Evolutionary conservation across 495 filamentous ascomycete species (phyloP).

Genomic region (Neurospora pannonica): DNA sequence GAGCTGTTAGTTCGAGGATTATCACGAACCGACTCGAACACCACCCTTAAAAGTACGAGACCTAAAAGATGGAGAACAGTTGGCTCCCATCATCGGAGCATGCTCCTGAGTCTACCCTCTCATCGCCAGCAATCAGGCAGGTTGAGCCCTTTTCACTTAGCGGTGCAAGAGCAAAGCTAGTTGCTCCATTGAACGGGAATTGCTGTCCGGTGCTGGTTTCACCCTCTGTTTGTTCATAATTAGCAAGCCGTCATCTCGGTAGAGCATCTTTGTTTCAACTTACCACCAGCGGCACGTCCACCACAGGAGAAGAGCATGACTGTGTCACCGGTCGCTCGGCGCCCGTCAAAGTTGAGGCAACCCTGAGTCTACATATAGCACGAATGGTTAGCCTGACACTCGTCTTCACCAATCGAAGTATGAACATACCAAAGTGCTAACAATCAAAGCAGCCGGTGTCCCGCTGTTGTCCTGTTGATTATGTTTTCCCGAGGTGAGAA

Average conservation of each 20-base stretch:
- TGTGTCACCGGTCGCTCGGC: constrained; percentile 34
- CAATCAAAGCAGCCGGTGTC: constrained; percentile 30
- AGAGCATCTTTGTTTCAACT: constrained; percentile 3
- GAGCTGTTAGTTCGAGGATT: background rate
- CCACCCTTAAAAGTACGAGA: background rate
- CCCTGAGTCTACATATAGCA: constrained; percentile 29
- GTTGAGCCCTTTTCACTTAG: constrained; percentile 26
- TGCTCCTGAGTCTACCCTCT: constrained; percentile 29
- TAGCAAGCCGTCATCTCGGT: constrained; percentile 4
- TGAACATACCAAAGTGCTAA: constrained; percentile 34
- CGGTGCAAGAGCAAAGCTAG: constrained; percentile 33
- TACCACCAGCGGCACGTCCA: constrained; percentile 41
- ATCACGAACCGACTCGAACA: background rate
- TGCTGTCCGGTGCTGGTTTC: constrained; percentile 33
- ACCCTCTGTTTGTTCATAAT: constrained; percentile 17
- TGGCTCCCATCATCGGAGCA: constrained; percentile 34
- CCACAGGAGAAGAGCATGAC: constrained; percentile 46
- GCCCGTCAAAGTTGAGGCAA: constrained; percentile 41
- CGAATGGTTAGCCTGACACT: background rate
- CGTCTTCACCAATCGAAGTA: constrained; percentile 1
- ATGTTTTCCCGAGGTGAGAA: constrained; percentile 43
- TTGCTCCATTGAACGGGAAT: constrained; percentile 32
- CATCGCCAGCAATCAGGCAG: constrained; percentile 32
- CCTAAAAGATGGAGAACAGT: constrained; percentile 35
- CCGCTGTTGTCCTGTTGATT: constrained; percentile 24